Base-by-base conservation (phyloP, 129 eudicot species). In the Helichrysum umbraculigerum region DNA sequence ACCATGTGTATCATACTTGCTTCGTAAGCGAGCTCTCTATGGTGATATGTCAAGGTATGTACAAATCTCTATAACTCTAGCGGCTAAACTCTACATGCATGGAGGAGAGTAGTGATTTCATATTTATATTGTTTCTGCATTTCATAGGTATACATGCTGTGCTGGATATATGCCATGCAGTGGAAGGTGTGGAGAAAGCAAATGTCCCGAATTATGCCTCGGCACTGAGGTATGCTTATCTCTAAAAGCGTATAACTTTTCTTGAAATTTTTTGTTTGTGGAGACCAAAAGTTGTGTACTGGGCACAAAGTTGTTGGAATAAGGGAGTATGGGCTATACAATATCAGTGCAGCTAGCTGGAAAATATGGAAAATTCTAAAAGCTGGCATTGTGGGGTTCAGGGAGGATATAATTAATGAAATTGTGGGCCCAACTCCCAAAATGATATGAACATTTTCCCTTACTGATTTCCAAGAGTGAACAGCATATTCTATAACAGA, bases 141-240 rank as follows among this genome's bases (percentile, higher is more conserved):
- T 71, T 37, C 75, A 59, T 66, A 91, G 96, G 83, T 95, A 95
- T 83, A 86, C 82, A 35, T 95, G 99, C 68, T 91, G 97, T 86
- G 97, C 90, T 68, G 99, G 99, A 67, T 95, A 87, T 69, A 87
- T 91, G 95, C 99, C 99, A 60, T 95, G 99, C 77, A 95, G 99
- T 85, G 99, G 99, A 51, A 86, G 97, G 66, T 95, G 99, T 79
- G 99, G 99, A 41, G 99, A 91, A 86, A 91, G 96, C 66, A 79
- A 82, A 68, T 95, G 99, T 76, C 99, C 99, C 69, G 96, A 95
- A 65, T 78, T 91, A 60, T 95, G 99, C 84, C 99, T 95, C 80
- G 85, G 89, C 69, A 91, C 97, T 20, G 99, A 95, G 99, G 99
- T 94, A 81, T 32, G n/a, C 72, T 34, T 58, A 34, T 37, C 21